These are phyloP conservation scores for Chytriomyces confervae DNA, from an alignment of 192 early-diverging fungal species.

Conservation along the genomic window DNA sequence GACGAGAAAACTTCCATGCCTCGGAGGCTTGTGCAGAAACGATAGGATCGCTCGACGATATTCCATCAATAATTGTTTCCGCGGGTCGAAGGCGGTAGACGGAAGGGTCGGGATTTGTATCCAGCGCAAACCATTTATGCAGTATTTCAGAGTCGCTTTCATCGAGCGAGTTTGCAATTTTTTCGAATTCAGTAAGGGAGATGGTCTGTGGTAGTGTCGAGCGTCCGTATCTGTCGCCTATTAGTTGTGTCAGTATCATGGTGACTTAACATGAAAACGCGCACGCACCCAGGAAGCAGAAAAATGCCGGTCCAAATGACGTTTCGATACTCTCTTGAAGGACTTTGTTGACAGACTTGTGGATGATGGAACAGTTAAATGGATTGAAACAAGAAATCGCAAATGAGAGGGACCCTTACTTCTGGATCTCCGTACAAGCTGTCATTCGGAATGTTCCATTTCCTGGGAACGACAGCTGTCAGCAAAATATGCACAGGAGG, in stretches of 20 bases:
- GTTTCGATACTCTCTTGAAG: slow-evolving; percentile 17
- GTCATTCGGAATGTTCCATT: slow-evolving; percentile 15
- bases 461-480: slow-evolving; percentile 3
- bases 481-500: neutral
- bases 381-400: neutral
- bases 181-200: slow-evolving; percentile 10
- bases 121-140: slow-evolving; percentile 26
- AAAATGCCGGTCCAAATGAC: slow-evolving; percentile 33
- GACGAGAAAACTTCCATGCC: slow-evolving; percentile 10
- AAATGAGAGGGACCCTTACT: neutral
- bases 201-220: slow-evolving; percentile 13
- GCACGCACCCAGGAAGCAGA: slow-evolving; percentile 32
- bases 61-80: neutral
- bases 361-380: too few relatives aligned
- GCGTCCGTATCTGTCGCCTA: slow-evolving; percentile 33
- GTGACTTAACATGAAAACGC: neutral
- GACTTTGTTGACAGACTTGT: neutral
- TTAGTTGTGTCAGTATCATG: neutral
- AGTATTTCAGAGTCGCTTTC: slow-evolving; percentile 12
- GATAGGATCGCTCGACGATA: slow-evolving; percentile 4
- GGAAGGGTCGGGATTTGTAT: slow-evolving; percentile 22
- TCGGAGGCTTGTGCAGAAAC: neutral
- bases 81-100: slow-evolving; percentile 21
- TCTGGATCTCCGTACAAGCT: slow-evolving; percentile 4
- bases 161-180: neutral